Evolutionary conservation across 768 basidiomycete genomes (phyloP).

Genomic region (Pleurotus citrinopileatus): DNA sequence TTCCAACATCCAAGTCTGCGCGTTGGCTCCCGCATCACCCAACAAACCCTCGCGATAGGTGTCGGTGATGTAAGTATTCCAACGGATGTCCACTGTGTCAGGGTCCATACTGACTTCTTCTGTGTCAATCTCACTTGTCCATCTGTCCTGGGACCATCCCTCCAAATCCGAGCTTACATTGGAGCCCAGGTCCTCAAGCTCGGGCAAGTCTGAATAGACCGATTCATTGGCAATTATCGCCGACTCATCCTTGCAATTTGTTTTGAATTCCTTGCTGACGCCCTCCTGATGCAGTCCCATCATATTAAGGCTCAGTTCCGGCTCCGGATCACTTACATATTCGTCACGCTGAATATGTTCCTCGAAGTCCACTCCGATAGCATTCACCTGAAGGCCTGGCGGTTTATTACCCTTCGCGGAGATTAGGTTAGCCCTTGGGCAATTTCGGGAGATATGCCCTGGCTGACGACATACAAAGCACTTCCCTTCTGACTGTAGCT

Average conservation of each 20-base stretch:
- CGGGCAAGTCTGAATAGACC: too few relatives aligned
- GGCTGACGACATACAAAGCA: constrained; percentile 26
- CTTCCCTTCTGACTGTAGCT: constrained; percentile 16
- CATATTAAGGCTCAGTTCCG: not conserved
- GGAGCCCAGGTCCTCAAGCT: too few relatives aligned
- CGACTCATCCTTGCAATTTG: not conserved
- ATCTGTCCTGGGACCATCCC: too few relatives aligned
- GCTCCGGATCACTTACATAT: not conserved
- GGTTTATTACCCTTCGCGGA: not conserved
- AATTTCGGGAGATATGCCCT: constrained; percentile 26
- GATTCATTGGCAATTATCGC: too few relatives aligned
- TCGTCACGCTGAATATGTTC: not conserved
- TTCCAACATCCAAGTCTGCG: not conserved
- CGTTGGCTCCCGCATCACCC: not conserved
- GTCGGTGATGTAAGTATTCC: not conserved
- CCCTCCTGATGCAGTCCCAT: not conserved
- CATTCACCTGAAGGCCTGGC: not conserved
- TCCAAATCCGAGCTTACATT: too few relatives aligned
- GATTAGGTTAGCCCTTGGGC: constrained; percentile 20
- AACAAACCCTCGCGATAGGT: not conserved
- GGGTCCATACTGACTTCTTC: not conserved
- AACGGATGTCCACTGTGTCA: not conserved
- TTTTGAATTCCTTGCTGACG: not conserved
- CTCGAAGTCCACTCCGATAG: not conserved
- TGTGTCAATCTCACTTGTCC: too few relatives aligned